These are phyloP conservation scores for Starmera quercuum DNA, from an alignment of 805 yeast species.

Conservation along the genomic window DNA sequence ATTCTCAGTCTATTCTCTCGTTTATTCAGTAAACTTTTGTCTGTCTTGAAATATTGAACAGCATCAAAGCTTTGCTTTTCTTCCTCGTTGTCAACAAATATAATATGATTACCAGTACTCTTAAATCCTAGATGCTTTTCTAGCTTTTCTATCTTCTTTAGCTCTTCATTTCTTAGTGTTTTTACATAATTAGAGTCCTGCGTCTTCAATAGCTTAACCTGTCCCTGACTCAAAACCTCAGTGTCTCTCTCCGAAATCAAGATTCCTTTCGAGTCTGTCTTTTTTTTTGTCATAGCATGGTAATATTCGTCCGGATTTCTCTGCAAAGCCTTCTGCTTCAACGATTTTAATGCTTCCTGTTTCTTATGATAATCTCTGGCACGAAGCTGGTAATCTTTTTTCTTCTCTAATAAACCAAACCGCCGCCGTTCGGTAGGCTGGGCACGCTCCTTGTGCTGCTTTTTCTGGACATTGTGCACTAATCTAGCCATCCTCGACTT, in stretches of 20 bases:
- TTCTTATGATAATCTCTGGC: conserved; percentile 60
- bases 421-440: conserved; percentile 70
- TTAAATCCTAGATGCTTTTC: conserved; percentile 38
- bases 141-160: conserved; percentile 49
- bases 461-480: conserved; percentile 89
- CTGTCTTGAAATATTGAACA: conserved; percentile 64
- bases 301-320: conserved; percentile 95
- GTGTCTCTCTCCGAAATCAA: conserved; percentile 57
- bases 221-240: conserved; percentile 58
- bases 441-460: conserved; percentile 91
- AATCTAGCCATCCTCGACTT: conserved; percentile 69
- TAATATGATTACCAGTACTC: conserved; percentile 71
- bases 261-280: conserved; percentile 66
- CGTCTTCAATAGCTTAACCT: conserved; percentile 75
- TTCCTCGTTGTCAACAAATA: conserved; percentile 64
- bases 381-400: conserved; percentile 71
- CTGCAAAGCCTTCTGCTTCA: conserved; percentile 62
- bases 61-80: conserved; percentile 55
- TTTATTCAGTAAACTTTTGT: conserved; percentile 47
- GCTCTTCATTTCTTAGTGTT: conserved; percentile 66
- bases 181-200: conserved; percentile 87
- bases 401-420: conserved; percentile 87
- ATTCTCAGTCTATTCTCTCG: conserved; percentile 65
- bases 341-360: conserved; percentile 54
- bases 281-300: conserved; percentile 77